Conservation (phyloP, 75 land plant species). For the Cryptomeria japonica region DNA sequence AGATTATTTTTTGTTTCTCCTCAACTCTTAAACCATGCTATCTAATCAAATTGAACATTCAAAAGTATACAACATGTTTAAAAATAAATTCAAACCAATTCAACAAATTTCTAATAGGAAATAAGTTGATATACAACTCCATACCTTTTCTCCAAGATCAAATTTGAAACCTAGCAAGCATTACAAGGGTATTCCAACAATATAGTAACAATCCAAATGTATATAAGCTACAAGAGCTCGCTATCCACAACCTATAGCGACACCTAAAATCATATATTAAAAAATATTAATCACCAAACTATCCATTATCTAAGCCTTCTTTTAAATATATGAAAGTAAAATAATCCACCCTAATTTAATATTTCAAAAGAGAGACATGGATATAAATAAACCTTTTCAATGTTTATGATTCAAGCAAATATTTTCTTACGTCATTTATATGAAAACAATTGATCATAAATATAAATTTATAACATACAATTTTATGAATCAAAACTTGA, state of each 20-base stretch:
- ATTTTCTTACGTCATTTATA: too few species aligned
- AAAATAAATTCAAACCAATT: background rate
- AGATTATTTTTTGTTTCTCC: too few species aligned
- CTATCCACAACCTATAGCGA: slow-evolving; percentile 81
- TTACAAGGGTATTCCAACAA: slow-evolving; percentile 64
- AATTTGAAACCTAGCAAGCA: slow-evolving; percentile 58
- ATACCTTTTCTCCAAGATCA: slow-evolving; percentile 48
- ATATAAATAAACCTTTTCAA: too few species aligned
- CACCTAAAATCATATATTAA: slow-evolving; percentile 25
- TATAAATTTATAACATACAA: too few species aligned
- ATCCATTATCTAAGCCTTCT: too few species aligned
- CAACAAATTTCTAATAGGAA: background rate
- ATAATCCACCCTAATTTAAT: too few species aligned
- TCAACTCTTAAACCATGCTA: background rate
- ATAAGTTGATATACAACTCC: background rate
- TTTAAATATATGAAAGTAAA: too few species aligned
- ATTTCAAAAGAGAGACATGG: too few species aligned
- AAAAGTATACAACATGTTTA: background rate
- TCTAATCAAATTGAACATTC: background rate
- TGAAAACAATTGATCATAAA: too few species aligned
- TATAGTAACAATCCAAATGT: slow-evolving; percentile 61
- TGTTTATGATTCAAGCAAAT: too few species aligned
- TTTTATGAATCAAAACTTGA: too few species aligned
- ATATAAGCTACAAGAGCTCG: slow-evolving; percentile 63
- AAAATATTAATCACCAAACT: too few species aligned